Evolutionary conservation across 2,329 filamentous ascomycete species (phyloP).

Genomic region (Fusarium sp.): DNA sequence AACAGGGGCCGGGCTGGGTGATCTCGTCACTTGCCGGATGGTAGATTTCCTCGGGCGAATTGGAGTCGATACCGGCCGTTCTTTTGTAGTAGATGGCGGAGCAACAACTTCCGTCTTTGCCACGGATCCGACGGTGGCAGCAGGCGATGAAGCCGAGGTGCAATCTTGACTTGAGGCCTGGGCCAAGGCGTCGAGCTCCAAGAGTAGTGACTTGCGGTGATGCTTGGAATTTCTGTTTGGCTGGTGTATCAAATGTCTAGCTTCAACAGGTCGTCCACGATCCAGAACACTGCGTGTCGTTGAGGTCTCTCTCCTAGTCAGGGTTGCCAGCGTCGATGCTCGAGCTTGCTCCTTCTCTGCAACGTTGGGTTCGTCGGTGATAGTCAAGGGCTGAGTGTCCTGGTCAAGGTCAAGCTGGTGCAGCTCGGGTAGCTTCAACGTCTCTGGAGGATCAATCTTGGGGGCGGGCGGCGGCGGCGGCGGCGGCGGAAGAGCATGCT

Average conservation of each 20-base stretch:
- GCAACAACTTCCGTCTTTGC: conserved; percentile 4
- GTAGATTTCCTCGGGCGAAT: conserved; percentile 4
- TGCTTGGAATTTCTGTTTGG: conserved; percentile 3
- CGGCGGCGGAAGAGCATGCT: not conserved
- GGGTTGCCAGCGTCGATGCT: conserved; percentile 2
- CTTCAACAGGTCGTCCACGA: conserved; percentile 19
- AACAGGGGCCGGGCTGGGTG: not conserved
- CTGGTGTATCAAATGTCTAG: conserved; percentile 23
- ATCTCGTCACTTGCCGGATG: not conserved
- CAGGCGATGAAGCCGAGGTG: not conserved
- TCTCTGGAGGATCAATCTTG: conserved; percentile 7
- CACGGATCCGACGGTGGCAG: not conserved
- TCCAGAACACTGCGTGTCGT: conserved; percentile 5
- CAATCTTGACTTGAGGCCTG: conserved; percentile 5
- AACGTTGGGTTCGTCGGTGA: no score
- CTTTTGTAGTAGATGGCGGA: not conserved
- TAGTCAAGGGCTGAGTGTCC: not conserved
- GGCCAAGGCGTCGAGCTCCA: conserved; percentile 18
- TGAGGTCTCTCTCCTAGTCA: not conserved
- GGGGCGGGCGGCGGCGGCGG: not conserved
- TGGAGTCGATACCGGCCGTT: conserved; percentile 9
- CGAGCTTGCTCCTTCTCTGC: conserved; percentile 5
- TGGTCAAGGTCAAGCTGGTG: not conserved
- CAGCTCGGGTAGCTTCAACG: conserved; percentile 4
- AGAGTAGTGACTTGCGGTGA: conserved; percentile 21